Percentiles rank a stretch among this genome's conserved stretches.
phyloP scores from a whole-genome alignment of 2,329 filamentous ascomycete species.

The Paraconiothyrium sp. region DNA sequence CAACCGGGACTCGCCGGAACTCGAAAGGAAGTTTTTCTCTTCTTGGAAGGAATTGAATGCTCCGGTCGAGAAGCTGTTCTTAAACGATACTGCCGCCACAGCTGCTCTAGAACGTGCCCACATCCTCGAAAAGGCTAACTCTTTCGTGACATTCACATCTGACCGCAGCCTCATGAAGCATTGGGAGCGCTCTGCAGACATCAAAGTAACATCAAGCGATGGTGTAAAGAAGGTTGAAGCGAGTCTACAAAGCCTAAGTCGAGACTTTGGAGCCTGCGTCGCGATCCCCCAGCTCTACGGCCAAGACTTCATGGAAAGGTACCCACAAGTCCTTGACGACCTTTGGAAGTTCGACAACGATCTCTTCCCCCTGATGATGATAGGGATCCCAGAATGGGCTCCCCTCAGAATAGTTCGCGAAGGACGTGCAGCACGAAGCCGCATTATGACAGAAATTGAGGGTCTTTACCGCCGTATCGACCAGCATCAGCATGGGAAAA shows the following conservation, averaged over 20 bases:
- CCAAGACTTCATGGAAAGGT: not conserved
- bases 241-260: not conserved
- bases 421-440: not conserved
- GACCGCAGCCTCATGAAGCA: not conserved
- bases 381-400: not conserved
- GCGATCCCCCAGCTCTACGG: slow-evolving; percentile 10
- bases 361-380: not conserved
- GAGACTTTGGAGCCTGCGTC: slow-evolving; percentile 4
- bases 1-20: not conserved
- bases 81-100: slow-evolving; percentile 3
- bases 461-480: not conserved
- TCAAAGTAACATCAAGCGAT: not conserved
- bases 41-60: not conserved
- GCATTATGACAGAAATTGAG: not conserved
- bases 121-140: not conserved
- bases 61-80: not conserved
- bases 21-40: not conserved
- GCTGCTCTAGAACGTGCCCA: not conserved
- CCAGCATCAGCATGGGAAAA: not conserved
- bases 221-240: not conserved
- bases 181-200: not conserved
- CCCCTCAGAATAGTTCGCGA: not conserved
- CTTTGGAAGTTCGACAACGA: slow-evolving; percentile 6
- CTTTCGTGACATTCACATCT: not conserved
- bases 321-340: not conserved